These are phyloP conservation scores for Yamadazyma sp. DNA, from an alignment of 1,139 yeast genomes.

Conservation along the genomic window DNA sequence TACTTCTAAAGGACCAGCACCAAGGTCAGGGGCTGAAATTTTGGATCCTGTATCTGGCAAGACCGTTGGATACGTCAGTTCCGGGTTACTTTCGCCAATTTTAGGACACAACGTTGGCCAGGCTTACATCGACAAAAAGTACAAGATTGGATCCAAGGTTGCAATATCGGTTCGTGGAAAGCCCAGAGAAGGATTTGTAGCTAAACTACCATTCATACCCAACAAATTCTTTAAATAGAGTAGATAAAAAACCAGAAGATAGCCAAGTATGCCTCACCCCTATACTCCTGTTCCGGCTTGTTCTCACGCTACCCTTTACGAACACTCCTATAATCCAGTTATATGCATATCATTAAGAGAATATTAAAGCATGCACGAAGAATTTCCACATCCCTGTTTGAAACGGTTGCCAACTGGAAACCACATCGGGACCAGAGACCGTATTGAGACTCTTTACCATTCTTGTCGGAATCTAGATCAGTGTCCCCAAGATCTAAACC, in stretches of 20 bases:
- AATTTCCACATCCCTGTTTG: not conserved
- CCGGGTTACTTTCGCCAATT: slow-evolving; percentile 91
- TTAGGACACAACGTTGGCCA: slow-evolving; percentile 88
- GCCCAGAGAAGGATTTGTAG: slow-evolving; percentile 67
- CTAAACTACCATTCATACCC: slow-evolving; percentile 82
- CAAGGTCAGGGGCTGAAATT: slow-evolving; percentile 79
- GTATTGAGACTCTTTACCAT: no score
- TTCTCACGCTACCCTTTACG: no score
- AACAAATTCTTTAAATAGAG: slow-evolving; percentile 58
- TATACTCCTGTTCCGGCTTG: no score
- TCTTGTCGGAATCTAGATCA: not conserved
- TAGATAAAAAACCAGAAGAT: no score
- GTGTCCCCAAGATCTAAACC: not conserved
- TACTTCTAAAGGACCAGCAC: slow-evolving; percentile 82
- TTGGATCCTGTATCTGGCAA: slow-evolving; percentile 51
- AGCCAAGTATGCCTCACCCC: no score
- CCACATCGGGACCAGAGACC: no score
- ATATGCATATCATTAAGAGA: no score
- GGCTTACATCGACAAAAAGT: slow-evolving; percentile 78
- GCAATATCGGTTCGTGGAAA: slow-evolving; percentile 83
- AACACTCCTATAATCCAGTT: no score
- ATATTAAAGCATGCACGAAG: not conserved
- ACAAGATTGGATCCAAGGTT: slow-evolving; percentile 74
- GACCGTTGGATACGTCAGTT: slow-evolving; percentile 73
- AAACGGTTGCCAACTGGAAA: not conserved